Conservation (phyloP, 2,329 filamentous ascomycete genomes). For the Colletotrichum cuscutae region DNA sequence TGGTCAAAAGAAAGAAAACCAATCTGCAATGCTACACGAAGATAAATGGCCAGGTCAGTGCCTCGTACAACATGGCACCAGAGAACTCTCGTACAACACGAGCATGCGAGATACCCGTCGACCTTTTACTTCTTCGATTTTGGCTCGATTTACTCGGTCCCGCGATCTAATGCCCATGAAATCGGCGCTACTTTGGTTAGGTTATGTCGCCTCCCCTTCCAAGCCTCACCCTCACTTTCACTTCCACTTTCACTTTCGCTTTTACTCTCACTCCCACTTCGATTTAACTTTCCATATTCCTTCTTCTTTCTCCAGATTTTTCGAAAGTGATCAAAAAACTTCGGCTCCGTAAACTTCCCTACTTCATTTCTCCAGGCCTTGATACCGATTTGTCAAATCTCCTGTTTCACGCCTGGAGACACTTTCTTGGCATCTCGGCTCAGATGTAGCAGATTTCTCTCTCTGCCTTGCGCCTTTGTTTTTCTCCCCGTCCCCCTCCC, state of each 20-base stretch:
- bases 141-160: background rate
- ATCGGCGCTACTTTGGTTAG: background rate
- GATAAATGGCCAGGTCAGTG: background rate
- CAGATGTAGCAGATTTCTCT: conserved; percentile 19
- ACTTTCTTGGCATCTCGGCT: conserved; percentile 30
- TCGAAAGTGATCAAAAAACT: background rate
- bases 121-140: background rate
- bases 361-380: background rate
- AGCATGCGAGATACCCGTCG: conserved; percentile 32
- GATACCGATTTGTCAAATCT: conserved; percentile 24
- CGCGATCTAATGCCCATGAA: conserved; percentile 10
- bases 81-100: conserved; percentile 18
- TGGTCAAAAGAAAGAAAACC: background rate
- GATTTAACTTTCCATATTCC: background rate
- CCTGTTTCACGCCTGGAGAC: conserved; percentile 31
- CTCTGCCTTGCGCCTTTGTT: no score
- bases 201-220: background rate
- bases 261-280: no score
- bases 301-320: background rate
- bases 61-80: conserved; percentile 25
- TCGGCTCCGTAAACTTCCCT: background rate
- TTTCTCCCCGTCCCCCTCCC: background rate
- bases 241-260: background rate
- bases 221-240: background rate
- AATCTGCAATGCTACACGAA: background rate